Conservation (phyloP, 73 alveolate genomes). For the Paramecium bursaria region DNA sequence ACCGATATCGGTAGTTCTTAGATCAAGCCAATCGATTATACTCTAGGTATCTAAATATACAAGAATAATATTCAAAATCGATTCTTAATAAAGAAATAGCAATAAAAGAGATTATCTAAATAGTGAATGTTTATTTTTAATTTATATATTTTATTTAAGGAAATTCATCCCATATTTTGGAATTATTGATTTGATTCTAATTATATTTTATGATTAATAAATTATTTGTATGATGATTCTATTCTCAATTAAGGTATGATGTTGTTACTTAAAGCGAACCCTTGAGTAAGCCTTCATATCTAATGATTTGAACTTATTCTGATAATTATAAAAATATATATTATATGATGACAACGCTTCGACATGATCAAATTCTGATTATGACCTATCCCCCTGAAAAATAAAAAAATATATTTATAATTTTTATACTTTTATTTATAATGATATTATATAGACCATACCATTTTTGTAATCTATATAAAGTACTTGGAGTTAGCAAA, state of each 20-base stretch:
- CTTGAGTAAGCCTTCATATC: not conserved
- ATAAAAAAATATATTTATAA: too few species aligned
- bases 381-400: not conserved
- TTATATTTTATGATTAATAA: too few species aligned
- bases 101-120: slow-evolving; percentile 44
- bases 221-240: not conserved
- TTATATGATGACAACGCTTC: not conserved
- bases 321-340: too few species aligned
- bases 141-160: too few species aligned
- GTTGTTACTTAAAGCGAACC: not conserved
- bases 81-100: slow-evolving; percentile 23
- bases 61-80: slow-evolving; percentile 41
- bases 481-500: slow-evolving; percentile 7
- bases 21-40: not conserved
- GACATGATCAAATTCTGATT: not conserved
- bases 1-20: slow-evolving; percentile 53
- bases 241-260: not conserved
- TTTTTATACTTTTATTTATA: too few species aligned
- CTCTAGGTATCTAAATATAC: slow-evolving; percentile 37
- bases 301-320: not conserved
- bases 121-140: not conserved
- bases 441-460: too few species aligned
- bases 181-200: too few species aligned
- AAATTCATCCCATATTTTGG: not conserved
- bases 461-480: too few species aligned